Conservation (phyloP, 345 rosid species). For the Eucalyptus globulus region DNA sequence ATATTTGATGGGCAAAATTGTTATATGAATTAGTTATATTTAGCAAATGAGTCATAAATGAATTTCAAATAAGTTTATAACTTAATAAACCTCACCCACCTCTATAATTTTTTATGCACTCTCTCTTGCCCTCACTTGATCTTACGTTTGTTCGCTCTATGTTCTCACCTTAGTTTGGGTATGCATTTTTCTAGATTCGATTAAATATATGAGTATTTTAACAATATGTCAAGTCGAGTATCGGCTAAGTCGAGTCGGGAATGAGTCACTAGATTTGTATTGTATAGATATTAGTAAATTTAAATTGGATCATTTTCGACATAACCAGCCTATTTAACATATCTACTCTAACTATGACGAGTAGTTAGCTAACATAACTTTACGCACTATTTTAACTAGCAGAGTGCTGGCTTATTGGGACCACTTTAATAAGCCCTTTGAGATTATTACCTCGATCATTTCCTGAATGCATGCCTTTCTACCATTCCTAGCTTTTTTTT, state of each 20-base stretch:
- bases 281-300: too few species aligned
- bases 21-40: too few species aligned
- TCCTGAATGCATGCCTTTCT: neutral
- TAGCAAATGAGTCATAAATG: rapidly evolving
- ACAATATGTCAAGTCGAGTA: too few species aligned
- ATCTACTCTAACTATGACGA: too few species aligned
- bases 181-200: neutral
- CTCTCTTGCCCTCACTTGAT: neutral
- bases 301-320: too few species aligned
- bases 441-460: neutral
- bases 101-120: rapidly evolving
- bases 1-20: rapidly evolving
- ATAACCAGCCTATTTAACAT: rapidly evolving
- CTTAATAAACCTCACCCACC: neutral
- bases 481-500: too few species aligned
- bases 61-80: too few species aligned
- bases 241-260: rapidly evolving
- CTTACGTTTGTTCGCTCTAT: rapidly evolving
- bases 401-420: rapidly evolving
- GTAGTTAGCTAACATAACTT: neutral
- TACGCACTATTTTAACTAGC: rapidly evolving
- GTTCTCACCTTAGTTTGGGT: too few species aligned
- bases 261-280: too few species aligned
- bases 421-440: neutral
- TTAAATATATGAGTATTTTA: too few species aligned